A percentile compares a stretch with the other conserved stretches of the same genome.
Conservation (phyloP, 768 basidiomycete species). For the Boletus insuetus region DNA sequence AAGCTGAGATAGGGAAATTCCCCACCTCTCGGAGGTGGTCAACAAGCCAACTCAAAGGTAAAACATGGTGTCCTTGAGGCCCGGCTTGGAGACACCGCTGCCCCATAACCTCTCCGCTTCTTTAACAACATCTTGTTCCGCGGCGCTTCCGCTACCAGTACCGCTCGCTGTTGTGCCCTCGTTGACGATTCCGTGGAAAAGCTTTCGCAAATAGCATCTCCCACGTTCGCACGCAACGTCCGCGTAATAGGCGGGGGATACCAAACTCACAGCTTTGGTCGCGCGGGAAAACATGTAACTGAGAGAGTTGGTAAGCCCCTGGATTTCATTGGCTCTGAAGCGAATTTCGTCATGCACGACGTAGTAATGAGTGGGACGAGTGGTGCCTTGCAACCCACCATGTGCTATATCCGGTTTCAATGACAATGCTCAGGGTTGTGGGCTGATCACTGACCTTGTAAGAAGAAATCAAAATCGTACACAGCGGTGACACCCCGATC, state of each 20-base stretch:
- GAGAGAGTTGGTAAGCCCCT: conserved; percentile 52
- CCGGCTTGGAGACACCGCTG: conserved; percentile 45
- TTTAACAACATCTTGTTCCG: conserved; percentile 47
- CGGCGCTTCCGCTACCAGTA: conserved; percentile 34
- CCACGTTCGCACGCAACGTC: conserved; percentile 54
- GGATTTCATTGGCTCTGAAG: conserved; percentile 48
- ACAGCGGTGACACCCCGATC: conserved; percentile 53
- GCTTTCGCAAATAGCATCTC: conserved; percentile 48
- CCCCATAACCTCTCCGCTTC: conserved; percentile 60
- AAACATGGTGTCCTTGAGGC: conserved; percentile 70
- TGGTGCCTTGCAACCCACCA: conserved; percentile 47
- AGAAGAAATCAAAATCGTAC: conserved; percentile 55
- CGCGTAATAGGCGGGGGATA: conserved; percentile 40
- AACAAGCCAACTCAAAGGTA: conserved; percentile 48
- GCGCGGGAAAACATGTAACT: conserved; percentile 59
- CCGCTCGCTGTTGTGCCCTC: conserved; percentile 29
- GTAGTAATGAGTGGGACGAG: conserved; percentile 54
- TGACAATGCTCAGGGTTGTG: background rate
- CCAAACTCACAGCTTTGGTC: conserved; percentile 44
- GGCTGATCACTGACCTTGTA: conserved; percentile 38
- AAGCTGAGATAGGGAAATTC: background rate
- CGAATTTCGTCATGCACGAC: conserved; percentile 53
- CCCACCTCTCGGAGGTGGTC: background rate
- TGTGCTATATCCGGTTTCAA: conserved; percentile 30
- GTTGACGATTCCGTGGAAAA: conserved; percentile 38